Percentiles rank a stretch among this genome's conserved stretches.
phyloP scores from a whole-genome alignment of 2,329 filamentous ascomycete species.

The Phoma sp. region DNA sequence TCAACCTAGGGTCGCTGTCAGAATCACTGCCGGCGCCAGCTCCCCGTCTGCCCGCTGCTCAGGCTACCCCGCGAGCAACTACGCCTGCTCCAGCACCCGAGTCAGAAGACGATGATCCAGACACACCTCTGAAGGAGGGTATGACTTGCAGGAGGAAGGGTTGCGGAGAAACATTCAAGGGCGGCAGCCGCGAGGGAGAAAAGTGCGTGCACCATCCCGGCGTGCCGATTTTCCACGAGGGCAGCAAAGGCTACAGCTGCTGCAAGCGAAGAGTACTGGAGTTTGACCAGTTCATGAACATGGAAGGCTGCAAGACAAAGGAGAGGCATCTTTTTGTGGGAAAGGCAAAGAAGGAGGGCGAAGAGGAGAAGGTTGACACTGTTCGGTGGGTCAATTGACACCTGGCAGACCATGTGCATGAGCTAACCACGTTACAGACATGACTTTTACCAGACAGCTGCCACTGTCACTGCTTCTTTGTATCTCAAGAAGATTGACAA shows the following conservation, averaged over 20 bases:
- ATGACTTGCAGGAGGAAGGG: slow-evolving; percentile 77
- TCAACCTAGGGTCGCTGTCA: slow-evolving; percentile 40
- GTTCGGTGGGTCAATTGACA: slow-evolving; percentile 64
- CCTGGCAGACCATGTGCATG: neutral
- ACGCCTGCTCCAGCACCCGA: slow-evolving; percentile 47
- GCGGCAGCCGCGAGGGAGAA: slow-evolving; percentile 64
- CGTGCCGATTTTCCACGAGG: slow-evolving; percentile 92
- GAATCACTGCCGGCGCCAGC: slow-evolving; percentile 41
- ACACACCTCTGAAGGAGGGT: slow-evolving; percentile 73
- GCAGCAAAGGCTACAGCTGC: slow-evolving; percentile 95
- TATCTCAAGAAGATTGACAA: slow-evolving; percentile 98
- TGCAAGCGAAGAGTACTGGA: slow-evolving; percentile 95
- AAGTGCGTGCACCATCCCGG: slow-evolving; percentile 89
- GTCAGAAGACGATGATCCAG: slow-evolving; percentile 85
- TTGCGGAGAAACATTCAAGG: slow-evolving; percentile 72
- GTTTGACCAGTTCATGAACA: slow-evolving; percentile 97
- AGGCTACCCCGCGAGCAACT: slow-evolving; percentile 31
- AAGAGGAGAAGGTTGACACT: slow-evolving; percentile 77
- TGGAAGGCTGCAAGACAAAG: slow-evolving; percentile 87
- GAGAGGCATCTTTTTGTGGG: slow-evolving; percentile 83
- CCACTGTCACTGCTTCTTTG: slow-evolving; percentile 84
- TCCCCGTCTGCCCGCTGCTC: slow-evolving; percentile 40
- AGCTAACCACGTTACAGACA: slow-evolving; percentile 56
- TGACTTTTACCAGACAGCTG: slow-evolving; percentile 94
- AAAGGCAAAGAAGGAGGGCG: slow-evolving; percentile 70